Evolutionary conservation across 2,329 filamentous ascomycete species (phyloP).

Genomic region (Calycina herbarum): DNA sequence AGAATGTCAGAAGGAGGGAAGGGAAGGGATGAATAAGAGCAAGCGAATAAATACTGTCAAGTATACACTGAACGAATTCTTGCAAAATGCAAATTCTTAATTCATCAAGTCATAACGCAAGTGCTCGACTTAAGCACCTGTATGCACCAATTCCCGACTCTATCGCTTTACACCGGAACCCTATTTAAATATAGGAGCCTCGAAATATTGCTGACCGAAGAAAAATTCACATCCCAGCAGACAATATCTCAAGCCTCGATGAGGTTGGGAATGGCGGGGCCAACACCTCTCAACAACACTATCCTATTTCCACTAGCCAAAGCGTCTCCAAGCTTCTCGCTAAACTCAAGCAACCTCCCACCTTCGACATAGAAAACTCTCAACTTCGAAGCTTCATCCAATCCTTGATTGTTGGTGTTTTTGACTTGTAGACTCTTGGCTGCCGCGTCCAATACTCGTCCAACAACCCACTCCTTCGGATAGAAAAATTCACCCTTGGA

Average conservation of each 20-base stretch:
- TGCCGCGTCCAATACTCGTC: slow-evolving; percentile 75
- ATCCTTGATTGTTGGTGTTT: slow-evolving; percentile 79
- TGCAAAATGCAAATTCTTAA: not conserved
- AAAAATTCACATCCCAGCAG: not conserved
- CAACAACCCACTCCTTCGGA: slow-evolving; percentile 84
- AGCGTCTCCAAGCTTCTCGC: slow-evolving; percentile 75
- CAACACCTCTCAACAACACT: slow-evolving; percentile 82
- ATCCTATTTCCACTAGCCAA: slow-evolving; percentile 85
- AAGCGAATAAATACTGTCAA: no score
- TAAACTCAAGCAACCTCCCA: slow-evolving; percentile 81
- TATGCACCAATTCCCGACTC: not conserved
- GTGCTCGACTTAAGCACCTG: slow-evolving; percentile 3
- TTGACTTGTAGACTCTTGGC: slow-evolving; percentile 75
- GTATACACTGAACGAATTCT: not conserved
- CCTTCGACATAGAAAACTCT: slow-evolving; percentile 92
- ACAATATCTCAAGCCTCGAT: slow-evolving; percentile 48
- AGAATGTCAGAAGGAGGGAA: no score
- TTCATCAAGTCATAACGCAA: slow-evolving; percentile 8
- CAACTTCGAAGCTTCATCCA: slow-evolving; percentile 75
- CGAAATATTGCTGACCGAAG: no score
- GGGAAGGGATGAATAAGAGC: no score
- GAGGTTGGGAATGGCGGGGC: slow-evolving; percentile 70
- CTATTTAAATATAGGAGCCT: not conserved
- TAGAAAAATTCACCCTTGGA: slow-evolving; percentile 82
- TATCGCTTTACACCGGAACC: not conserved